phyloP scores from a whole-genome alignment of 2,329 filamentous ascomycete genomes.

The Penicillium sp. region DNA sequence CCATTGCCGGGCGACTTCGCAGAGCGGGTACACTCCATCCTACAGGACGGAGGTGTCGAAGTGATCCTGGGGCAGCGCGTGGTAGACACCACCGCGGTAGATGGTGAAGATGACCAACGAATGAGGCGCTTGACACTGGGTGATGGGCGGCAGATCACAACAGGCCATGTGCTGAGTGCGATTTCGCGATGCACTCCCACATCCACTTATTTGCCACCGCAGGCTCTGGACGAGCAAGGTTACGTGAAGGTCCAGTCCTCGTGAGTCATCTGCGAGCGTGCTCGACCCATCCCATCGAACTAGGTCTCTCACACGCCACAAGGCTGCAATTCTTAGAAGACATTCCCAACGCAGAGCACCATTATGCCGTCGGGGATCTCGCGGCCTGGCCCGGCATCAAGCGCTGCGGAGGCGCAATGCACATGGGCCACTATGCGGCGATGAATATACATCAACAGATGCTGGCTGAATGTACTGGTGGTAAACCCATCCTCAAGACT shows the following conservation, averaged over 20 bases:
- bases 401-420: slow-evolving; percentile 74
- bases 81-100: slow-evolving; percentile 24
- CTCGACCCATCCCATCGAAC: neutral
- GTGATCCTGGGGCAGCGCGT: slow-evolving; percentile 33
- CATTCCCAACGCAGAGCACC: slow-evolving; percentile 59
- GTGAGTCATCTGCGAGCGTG: slow-evolving; percentile 20
- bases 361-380: slow-evolving; percentile 72
- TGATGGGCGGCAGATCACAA: slow-evolving; percentile 61
- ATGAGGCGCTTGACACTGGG: slow-evolving; percentile 56
- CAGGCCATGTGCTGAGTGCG: slow-evolving; percentile 69
- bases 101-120: slow-evolving; percentile 17
- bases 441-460: slow-evolving; percentile 69
- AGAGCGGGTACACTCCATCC: slow-evolving; percentile 59
- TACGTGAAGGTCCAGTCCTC: slow-evolving; percentile 64
- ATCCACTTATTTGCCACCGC: slow-evolving; percentile 62
- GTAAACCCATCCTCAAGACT: slow-evolving; percentile 51
- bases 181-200: slow-evolving; percentile 65
- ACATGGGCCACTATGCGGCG: slow-evolving; percentile 68
- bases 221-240: slow-evolving; percentile 63
- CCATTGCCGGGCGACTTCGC: slow-evolving; percentile 69
- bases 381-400: slow-evolving; percentile 76
- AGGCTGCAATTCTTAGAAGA: slow-evolving; percentile 59
- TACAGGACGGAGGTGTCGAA: slow-evolving; percentile 63
- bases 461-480: slow-evolving; percentile 44
- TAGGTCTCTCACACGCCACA: neutral